Evolutionary conservation across 306 rosid species (phyloP).

Genomic region (Citrullus mucosospermus): DNA sequence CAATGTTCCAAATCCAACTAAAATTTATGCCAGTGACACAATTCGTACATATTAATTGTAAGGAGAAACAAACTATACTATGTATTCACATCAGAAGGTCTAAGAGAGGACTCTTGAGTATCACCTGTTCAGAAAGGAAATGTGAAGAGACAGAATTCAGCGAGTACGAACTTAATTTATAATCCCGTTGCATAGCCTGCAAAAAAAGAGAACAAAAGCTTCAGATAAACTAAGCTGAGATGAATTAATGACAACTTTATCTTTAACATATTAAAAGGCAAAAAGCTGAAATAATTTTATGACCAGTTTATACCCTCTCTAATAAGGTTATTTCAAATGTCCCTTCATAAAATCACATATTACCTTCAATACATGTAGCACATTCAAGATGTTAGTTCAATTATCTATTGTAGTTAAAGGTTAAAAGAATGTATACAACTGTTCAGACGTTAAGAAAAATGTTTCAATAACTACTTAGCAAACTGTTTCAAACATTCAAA

Average conservation of each 20-base stretch:
- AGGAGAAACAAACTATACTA: slow-evolving; percentile 7
- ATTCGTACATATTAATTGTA: slow-evolving; percentile 2
- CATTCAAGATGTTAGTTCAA: neutral
- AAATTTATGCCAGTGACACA: neutral
- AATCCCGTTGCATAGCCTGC: slow-evolving; percentile 86
- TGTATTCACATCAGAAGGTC: slow-evolving; percentile 4
- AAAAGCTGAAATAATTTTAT: neutral
- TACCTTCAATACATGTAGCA: neutral
- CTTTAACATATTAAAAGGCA: neutral
- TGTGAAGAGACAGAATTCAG: slow-evolving; percentile 93
- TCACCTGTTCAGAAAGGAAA: slow-evolving; percentile 95
- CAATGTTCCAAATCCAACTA: neutral
- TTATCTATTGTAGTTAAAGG: neutral
- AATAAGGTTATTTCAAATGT: neutral
- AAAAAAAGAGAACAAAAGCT: neutral
- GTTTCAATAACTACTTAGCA: neutral
- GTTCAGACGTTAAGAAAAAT: neutral
- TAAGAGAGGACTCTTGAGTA: slow-evolving; percentile 7
- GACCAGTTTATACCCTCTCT: neutral
- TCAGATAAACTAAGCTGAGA: neutral
- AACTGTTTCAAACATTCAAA: neutral
- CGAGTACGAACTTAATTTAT: slow-evolving; percentile 90
- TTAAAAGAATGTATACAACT: neutral
- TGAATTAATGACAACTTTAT: neutral
- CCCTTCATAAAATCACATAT: neutral